These are phyloP conservation scores for Globisporangium apiculatum DNA, from an alignment of 352 stramenopile species.

Conservation along the genomic window DNA sequence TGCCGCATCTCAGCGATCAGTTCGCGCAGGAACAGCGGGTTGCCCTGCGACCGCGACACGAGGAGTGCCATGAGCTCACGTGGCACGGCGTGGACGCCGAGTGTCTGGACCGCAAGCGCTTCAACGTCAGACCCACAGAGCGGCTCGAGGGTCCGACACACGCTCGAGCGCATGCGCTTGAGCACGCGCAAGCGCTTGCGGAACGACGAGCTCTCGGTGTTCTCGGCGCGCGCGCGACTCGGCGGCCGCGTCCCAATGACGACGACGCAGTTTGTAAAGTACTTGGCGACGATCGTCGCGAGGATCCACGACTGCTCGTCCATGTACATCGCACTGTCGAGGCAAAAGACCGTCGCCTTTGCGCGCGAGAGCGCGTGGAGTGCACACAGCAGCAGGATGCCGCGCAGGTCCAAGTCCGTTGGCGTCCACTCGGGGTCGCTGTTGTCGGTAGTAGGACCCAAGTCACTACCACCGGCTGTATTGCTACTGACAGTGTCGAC, in stretches of 20 bases:
- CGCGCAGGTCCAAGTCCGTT: slow-evolving; percentile 56
- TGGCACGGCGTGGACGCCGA: slow-evolving; percentile 55
- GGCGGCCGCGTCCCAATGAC: slow-evolving; percentile 66
- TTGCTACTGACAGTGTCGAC: slow-evolving; percentile 5
- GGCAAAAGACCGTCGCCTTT: slow-evolving; percentile 58
- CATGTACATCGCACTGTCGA: slow-evolving; percentile 86
- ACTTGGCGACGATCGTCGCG: slow-evolving; percentile 75
- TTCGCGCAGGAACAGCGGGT: slow-evolving; percentile 77
- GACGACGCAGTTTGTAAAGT: slow-evolving; percentile 82
- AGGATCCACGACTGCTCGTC: slow-evolving; percentile 82
- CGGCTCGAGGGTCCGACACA: slow-evolving; percentile 39
- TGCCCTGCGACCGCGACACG: slow-evolving; percentile 70
- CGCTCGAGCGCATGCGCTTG: slow-evolving; percentile 54
- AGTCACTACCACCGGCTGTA: too few species aligned
- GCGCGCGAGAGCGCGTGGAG: slow-evolving; percentile 74
- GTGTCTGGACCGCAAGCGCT: slow-evolving; percentile 48
- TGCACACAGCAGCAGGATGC: slow-evolving; percentile 69
- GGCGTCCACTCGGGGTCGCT: slow-evolving; percentile 37
- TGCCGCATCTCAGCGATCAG: slow-evolving; percentile 80
- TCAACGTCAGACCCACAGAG: slow-evolving; percentile 53
- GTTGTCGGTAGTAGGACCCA: slow-evolving; percentile 1
- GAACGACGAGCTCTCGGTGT: slow-evolving; percentile 72
- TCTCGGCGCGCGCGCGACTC: slow-evolving; percentile 50
- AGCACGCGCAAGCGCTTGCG: slow-evolving; percentile 67
- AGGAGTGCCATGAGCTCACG: slow-evolving; percentile 57